Base-by-base conservation (phyloP, 2,329 filamentous ascomycete species). In the Aspergillus neotritici region DNA sequence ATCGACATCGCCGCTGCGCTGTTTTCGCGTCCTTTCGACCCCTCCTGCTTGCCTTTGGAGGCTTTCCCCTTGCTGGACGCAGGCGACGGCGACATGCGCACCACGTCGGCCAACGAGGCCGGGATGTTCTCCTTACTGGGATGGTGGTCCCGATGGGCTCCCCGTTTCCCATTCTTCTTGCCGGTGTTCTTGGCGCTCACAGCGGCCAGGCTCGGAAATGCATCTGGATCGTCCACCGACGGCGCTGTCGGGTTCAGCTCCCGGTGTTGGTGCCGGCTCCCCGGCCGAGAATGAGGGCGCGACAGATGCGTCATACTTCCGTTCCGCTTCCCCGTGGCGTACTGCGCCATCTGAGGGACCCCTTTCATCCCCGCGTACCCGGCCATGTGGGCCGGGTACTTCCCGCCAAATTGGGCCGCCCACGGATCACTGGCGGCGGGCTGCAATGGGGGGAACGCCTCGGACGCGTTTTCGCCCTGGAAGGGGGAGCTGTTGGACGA, bases 61-160 rank as follows among this genome's bases (percentile, higher is more conserved):
- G 75, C 51, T 44, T 68, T 71, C 6, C 73, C 70, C 38, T 67
- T 70, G 16, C 70, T 71, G 3, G 85, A 82, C 1, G 75, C 76
- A n/a, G 89, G 88, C 6, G 88, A 89, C 1, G 91, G 89, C 4
- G 88, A 87, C 86, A 95, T 94, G 63, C 91, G 93, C 45, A 97
- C 89, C 45, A 97, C 85, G 66, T 97, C 93, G 30, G 91, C 91
- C 40, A 98, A 73, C 14, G 88, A 94, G 57, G 82, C 88, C 2
- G 88, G 83, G 0, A 72, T 66, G 21, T 79, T 82, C 48, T 88
- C 84, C 58, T 85, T 87, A 56, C 79, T 78, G 6, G 71, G 70
- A 57, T 84, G 61, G 14, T 51, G 44, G 16, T 66, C 64, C 11
- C 60, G 84, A 1, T 94, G 87, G 0, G 86, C 86, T 36, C 87